phyloP scores from a whole-genome alignment of 2,329 filamentous ascomycete species.

The Microsporum ferrugineum region DNA sequence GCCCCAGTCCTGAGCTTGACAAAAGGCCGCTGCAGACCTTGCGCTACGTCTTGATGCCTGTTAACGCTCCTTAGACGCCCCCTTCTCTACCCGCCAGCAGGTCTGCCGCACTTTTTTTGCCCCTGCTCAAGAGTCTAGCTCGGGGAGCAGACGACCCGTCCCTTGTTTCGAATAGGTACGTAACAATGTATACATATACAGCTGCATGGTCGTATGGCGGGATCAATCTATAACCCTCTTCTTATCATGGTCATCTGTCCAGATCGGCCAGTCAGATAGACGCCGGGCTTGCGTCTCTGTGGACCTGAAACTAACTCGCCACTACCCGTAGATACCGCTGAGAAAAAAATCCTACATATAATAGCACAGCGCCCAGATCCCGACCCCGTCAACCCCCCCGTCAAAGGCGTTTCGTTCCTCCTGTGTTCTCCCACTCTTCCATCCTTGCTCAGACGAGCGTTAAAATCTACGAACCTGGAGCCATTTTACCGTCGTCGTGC shows the following conservation, averaged over 20 bases:
- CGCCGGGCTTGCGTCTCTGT: background rate
- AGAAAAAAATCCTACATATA: background rate
- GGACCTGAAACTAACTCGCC: slow-evolving; percentile 4
- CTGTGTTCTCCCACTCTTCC: background rate
- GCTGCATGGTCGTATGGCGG: background rate
- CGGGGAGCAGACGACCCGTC: background rate
- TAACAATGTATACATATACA: background rate
- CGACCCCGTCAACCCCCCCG: background rate
- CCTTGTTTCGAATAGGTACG: background rate
- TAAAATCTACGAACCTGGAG: slow-evolving; percentile 14
- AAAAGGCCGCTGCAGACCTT: background rate
- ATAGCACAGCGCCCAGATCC: background rate
- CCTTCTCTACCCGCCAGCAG: background rate
- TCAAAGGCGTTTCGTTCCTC: background rate
- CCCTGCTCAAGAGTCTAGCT: slow-evolving; percentile 1
- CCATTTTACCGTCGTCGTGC: slow-evolving; percentile 8
- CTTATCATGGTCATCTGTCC: background rate
- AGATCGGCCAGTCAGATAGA: background rate
- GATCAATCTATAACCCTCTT: background rate
- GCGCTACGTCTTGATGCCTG: background rate
- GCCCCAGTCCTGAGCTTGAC: background rate
- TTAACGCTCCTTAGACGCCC: background rate
- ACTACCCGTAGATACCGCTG: slow-evolving; percentile 2
- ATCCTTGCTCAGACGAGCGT: slow-evolving; percentile 9
- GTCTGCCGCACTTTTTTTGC: background rate